Evolutionary conservation across 1,284 basidiomycete species (phyloP).

Genomic region (Phellopilus nigrolimitatus): DNA sequence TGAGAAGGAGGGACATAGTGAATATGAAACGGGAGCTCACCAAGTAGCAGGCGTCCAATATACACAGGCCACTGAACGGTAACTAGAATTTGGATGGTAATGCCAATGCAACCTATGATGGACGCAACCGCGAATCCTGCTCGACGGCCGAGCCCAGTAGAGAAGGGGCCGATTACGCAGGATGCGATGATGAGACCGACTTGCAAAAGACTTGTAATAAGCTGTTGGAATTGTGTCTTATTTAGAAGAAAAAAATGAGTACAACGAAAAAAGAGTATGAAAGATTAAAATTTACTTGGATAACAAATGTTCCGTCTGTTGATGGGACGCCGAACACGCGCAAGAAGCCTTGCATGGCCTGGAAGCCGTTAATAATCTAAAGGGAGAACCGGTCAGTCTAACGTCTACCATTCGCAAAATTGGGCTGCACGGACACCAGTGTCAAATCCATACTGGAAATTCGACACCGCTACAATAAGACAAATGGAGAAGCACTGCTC

Average conservation of each 20-base stretch:
- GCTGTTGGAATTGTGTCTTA: conserved; percentile 21
- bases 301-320: conserved; percentile 9
- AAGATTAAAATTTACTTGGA: conserved; percentile 12
- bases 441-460: conserved; percentile 22
- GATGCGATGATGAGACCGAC: conserved; percentile 21
- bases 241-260: not conserved
- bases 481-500: conserved; percentile 20
- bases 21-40: conserved; percentile 5
- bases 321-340: conserved; percentile 16
- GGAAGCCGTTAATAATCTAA: conserved; percentile 22
- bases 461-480: conserved; percentile 19
- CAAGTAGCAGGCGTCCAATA: conserved; percentile 20
- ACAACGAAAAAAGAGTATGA: not conserved
- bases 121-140: conserved; percentile 19
- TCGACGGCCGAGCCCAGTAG: conserved; percentile 17
- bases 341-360: conserved; percentile 23
- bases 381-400: not conserved
- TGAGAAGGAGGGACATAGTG: too few species aligned
- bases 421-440: conserved; percentile 10
- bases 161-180: conserved; percentile 19
- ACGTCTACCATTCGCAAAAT: not conserved
- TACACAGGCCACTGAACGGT: conserved; percentile 21
- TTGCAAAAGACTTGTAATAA: conserved; percentile 22
- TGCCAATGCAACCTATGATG: conserved; percentile 15
- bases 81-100: conserved; percentile 22